Conservation (phyloP, 2,329 filamentous ascomycete species). For the Botrytis pseudocinerea region DNA sequence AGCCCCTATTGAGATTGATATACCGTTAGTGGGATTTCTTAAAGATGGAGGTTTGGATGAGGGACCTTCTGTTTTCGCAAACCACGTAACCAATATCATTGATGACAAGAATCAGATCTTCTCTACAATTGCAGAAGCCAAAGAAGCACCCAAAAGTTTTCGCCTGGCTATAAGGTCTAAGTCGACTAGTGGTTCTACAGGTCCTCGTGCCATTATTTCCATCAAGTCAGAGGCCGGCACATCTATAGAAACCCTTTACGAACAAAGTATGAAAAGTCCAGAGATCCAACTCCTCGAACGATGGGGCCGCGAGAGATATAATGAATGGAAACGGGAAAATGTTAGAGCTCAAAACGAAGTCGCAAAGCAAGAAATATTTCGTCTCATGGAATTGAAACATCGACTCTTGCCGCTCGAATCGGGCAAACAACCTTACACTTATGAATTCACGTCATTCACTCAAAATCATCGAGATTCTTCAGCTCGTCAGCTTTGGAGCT, state of each 20-base stretch:
- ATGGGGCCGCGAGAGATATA: slow-evolving; percentile 7
- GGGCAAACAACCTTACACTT: not conserved
- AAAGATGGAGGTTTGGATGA: not conserved
- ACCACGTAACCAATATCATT: too few relatives aligned
- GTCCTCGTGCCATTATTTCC: not conserved
- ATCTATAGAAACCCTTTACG: not conserved
- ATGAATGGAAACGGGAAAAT: not conserved
- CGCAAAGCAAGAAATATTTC: not conserved
- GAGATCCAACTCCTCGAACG: not conserved
- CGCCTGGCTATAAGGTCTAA: not conserved
- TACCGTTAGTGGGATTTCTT: not conserved
- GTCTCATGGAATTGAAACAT: slow-evolving; percentile 9
- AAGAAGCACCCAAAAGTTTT: not conserved
- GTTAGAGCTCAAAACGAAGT: not conserved
- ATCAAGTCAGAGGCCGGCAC: not conserved
- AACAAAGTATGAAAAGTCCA: not conserved
- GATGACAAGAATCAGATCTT: not conserved
- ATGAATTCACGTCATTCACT: not conserved
- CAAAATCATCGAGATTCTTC: not conserved
- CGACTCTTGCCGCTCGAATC: not conserved
- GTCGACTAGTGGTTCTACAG: not conserved
- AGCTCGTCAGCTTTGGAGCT: not conserved
- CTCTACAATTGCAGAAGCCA: not conserved
- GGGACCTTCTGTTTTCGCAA: not conserved
- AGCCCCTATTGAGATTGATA: not conserved